A percentile compares a stretch with the other conserved stretches of the same genome.
phyloP scores from a whole-genome alignment of 257 asterid genomes.

The Fraxinus pennsylvanica region DNA sequence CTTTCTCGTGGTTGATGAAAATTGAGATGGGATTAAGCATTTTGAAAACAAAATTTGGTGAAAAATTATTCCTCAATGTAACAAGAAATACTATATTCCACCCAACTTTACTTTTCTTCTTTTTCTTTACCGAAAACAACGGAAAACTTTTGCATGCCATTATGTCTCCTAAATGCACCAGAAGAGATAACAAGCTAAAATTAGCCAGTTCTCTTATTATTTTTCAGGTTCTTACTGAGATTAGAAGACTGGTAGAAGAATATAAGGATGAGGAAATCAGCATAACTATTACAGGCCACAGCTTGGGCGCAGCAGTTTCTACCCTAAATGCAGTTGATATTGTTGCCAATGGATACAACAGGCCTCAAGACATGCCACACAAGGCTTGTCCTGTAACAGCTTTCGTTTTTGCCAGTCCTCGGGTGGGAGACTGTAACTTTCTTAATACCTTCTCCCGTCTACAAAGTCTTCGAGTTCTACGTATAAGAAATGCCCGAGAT shows the following conservation, averaged over 20 bases:
- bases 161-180: neutral
- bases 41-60: neutral
- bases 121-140: neutral
- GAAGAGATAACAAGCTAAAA: neutral
- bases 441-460: conserved; percentile 13
- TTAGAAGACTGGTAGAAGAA: conserved; percentile 55
- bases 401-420: conserved; percentile 69
- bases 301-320: conserved; percentile 75
- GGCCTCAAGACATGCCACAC: conserved; percentile 33
- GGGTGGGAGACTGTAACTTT: conserved; percentile 59
- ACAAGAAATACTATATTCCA: neutral
- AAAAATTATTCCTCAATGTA: neutral
- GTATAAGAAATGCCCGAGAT: conserved; percentile 51
- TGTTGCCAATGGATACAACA: conserved; percentile 52
- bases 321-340: conserved; percentile 74
- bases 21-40: neutral
- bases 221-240: conserved; percentile 60
- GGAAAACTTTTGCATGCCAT: neutral
- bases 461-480: conserved; percentile 40
- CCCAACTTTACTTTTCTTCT: neutral
- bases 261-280: conserved; percentile 70
- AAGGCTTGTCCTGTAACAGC: conserved; percentile 67
- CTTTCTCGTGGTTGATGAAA: neutral
- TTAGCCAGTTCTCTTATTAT: neutral
- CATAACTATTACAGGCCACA: conserved; percentile 76